Percentiles rank a stretch among this genome's conserved stretches.
Conservation (phyloP, 2,329 filamentous ascomycete species). For the Phaeosphaeriaceae sp. region DNA sequence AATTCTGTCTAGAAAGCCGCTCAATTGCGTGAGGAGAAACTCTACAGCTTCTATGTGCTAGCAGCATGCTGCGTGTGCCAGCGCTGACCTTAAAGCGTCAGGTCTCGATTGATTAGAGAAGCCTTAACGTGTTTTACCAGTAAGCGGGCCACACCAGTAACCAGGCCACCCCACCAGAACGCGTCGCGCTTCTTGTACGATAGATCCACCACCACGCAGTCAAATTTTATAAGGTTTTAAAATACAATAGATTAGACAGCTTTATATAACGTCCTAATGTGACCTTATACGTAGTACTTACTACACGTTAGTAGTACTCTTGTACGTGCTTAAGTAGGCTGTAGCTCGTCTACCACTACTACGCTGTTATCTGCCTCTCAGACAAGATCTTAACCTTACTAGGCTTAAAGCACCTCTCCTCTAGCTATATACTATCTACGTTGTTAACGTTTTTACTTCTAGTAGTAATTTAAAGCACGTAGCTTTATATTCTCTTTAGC, state of each 20-base stretch:
- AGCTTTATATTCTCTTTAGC: too few species aligned
- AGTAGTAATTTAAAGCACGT: too few species aligned
- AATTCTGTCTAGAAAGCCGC: background rate
- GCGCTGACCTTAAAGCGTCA: too few species aligned
- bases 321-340: background rate
- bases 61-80: conserved; percentile 6
- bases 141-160: too few species aligned
- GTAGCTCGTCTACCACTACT: background rate
- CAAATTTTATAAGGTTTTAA: conserved; percentile 2
- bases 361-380: conserved; percentile 2
- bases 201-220: conserved; percentile 5
- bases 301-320: conserved; percentile 13
- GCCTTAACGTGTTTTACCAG: too few species aligned
- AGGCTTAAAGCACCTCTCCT: conserved; percentile 9
- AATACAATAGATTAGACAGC: conserved; percentile 3
- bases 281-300: conserved; percentile 10
- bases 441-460: conserved; percentile 4
- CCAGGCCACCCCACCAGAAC: conserved; percentile 3
- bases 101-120: too few species aligned
- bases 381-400: background rate
- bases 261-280: conserved; percentile 11
- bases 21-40: conserved; percentile 1
- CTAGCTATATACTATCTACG: conserved; percentile 13
- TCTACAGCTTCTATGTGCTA: conserved; percentile 8
- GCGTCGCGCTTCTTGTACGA: background rate